Base-by-base conservation (phyloP, 305 asterid genomes). In the Plantago rigida region DNA sequence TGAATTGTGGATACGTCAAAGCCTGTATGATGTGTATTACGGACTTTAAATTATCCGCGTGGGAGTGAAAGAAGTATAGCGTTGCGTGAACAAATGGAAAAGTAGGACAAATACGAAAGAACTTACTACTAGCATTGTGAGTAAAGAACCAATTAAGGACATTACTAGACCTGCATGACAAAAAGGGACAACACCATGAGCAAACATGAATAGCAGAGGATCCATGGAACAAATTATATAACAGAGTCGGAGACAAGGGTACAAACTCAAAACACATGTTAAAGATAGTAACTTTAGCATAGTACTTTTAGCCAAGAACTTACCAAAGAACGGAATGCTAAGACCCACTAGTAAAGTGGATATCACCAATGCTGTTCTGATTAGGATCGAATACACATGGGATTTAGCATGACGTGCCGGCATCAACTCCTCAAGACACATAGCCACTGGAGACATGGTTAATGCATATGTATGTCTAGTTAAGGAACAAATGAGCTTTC, bases 61-160 rank as follows among this genome's bases (percentile, higher is more conserved):
- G 2, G 57, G 41, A 26, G 56, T 51, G 26, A 17, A 7, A 17
- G n/a, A 51, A 26, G 8, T 12, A 26, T 31, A 52, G 14, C 3
- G 22, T 26, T 26, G 13, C 39, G 7, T 31, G 39, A 22, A 2
- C 28, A 11, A 15, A 13, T 3, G 29, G 65, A 0, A 22, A 22
- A 22, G 26, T 22, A 47, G 44, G 34, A 41, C 29, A 3, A 39
- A 39, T 34, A 19, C 26, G 39, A 15, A 49, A 69, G 63, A 55
- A 76, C 89, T 78, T 79, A 87, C 97, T 46, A 91, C 97, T 42
- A 91, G 90, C 97, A 91, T 91, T 13, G 96, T 82, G 62, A 90
- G 85, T 28, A 87, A 80, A 41, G 97, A 87, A 62, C 96, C 97
- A 26, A 90, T 84, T 69, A 87, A 48, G 12, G 98, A 83, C 86